Evolutionary conservation across 2,329 filamentous ascomycete species (phyloP), one percentile per base, ranked within the genome.

Genomic region (Teratosphaeria nubilosa): DNA sequence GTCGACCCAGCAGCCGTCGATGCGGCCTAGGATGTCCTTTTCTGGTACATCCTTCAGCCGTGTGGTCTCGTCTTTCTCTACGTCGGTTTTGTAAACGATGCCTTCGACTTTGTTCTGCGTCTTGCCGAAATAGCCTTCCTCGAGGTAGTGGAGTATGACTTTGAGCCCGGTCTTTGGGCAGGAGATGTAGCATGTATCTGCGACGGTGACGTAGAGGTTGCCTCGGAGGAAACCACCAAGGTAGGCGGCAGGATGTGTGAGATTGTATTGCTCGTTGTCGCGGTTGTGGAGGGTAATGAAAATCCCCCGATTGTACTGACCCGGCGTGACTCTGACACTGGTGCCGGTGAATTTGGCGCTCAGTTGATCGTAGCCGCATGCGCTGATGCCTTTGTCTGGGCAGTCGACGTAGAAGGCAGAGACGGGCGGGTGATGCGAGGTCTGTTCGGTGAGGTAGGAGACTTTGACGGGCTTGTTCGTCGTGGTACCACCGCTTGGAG

Each of bases 271-370:
- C 76, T 99, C 94, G 69, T 92, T 83, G 66, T 87, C 84, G 56
- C 88, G 82, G 63, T 85, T 86, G 67, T 90, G 84, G 27, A 97
- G 76, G 10, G 84, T 91, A 72, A 99, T 86, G 75, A 96, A 99
- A 67, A 99, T 97, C 63, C 94, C 94, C 64, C 95, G 80, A 73
- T 99, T 99, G 77, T 95, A 90, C 70, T 91, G 86, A 62, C 94
- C 94, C 0, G 94, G 90, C 24, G 87, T 86, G 41, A 99, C 92
- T 70, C 91, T 90, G 73, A 99, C 82, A 66, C 89, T 92, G 20
- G 94, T 96, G 58, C 94, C 94, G 0, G 94, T 97, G 75, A 99
- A 99, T 74, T 96, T 97, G 69, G 94, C 94, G 65, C 88, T 92
- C 68, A 99, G 86, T 77, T 99, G 94, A 70, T 99, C 94, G 70